Percentiles rank a stretch among this genome's conserved stretches.
Conservation (phyloP, 1,139 yeast genomes). For the Scheffersomyces illinoinensis region DNA sequence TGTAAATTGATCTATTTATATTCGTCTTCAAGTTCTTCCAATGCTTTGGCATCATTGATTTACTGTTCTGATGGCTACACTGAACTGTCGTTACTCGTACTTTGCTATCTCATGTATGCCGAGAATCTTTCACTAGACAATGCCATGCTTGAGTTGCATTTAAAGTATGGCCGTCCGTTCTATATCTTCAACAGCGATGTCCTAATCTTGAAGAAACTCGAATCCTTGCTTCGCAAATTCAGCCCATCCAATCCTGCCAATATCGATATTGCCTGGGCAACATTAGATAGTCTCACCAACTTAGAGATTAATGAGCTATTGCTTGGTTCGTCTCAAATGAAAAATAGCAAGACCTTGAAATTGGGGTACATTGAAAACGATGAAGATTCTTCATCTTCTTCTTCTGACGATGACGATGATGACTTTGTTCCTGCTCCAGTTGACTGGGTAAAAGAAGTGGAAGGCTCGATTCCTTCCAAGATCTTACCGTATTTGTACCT, state of each 20-base stretch:
- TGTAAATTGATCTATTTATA: slow-evolving; percentile 59
- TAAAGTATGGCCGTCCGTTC: slow-evolving; percentile 70
- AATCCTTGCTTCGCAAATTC: slow-evolving; percentile 54
- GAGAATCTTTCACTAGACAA: slow-evolving; percentile 51
- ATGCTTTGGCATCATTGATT: slow-evolving; percentile 43
- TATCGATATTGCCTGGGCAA: slow-evolving; percentile 19
- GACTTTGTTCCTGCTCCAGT: slow-evolving; percentile 7
- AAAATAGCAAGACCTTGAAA: slow-evolving; percentile 8
- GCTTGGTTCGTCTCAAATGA: slow-evolving; percentile 16
- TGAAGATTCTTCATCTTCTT: slow-evolving; percentile 10
- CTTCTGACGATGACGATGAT: slow-evolving; percentile 13
- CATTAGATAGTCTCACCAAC: slow-evolving; percentile 29
- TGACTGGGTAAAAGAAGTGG: slow-evolving; percentile 46
- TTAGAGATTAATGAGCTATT: slow-evolving; percentile 37
- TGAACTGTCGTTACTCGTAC: slow-evolving; percentile 74
- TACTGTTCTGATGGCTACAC: slow-evolving; percentile 93
- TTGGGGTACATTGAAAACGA: slow-evolving; percentile 31
- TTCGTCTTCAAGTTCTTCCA: slow-evolving; percentile 28
- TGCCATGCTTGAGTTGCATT: slow-evolving; percentile 61
- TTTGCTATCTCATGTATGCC: slow-evolving; percentile 71
- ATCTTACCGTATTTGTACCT: slow-evolving; percentile 82
- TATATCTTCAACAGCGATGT: slow-evolving; percentile 81
- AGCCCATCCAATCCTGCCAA: slow-evolving; percentile 45
- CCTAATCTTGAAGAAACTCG: slow-evolving; percentile 60
- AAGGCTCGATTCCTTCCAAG: slow-evolving; percentile 71